Base-by-base conservation (phyloP, 163 green algal genomes). In the Scenedesmus sp. region DNA sequence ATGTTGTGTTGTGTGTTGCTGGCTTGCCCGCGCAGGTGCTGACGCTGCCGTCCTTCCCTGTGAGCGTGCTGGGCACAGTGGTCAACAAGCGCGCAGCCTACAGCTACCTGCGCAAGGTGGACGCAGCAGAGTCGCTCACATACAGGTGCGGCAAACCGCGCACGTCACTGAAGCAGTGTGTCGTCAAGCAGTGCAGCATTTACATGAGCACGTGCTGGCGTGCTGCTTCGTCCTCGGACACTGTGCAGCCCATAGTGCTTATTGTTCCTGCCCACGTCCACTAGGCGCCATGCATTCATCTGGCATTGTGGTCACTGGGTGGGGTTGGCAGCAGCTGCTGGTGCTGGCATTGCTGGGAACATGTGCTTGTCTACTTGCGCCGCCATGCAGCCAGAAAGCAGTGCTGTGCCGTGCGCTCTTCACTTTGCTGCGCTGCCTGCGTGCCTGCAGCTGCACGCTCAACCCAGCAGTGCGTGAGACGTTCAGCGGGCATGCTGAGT, bases 401-500 rank as follows among this genome's bases (percentile, higher is more conserved):
- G 34, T 46, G 34, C 34, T 46, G 34, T 46, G 34, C 34, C 26
- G 66, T 76, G 66, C 66, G 3, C 26, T 5, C 66, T 18, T 76
- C n/a, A 82, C 74, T 7, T 7, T 82, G 70, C 74, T 8, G 12
- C 1, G 1, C n/a, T 18, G 9, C n/a, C 7, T 82, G 74, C 26
- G 4, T 60, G 84, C n/a, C 20, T 79, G 88, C 88, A 92, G 88
- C 64, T 92, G 88, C 74, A 59, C 88, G 9, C 79, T 93, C 8
- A 90, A 87, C 85, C 91, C 91, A 3, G n/a, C 67, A 18, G 67
- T 89, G 26, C 86, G 91, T 10, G 66, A 89, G 16, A 93, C 91
- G 2, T 91, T 93, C 91, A 93, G 91, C 81, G 86, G 91, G 4
- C 91, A 93, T 70, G 66, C 55, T 16, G 91, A 93, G 91, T 91